phyloP scores from a whole-genome alignment of 1,284 basidiomycete species.

The Vanrija humicola region DNA sequence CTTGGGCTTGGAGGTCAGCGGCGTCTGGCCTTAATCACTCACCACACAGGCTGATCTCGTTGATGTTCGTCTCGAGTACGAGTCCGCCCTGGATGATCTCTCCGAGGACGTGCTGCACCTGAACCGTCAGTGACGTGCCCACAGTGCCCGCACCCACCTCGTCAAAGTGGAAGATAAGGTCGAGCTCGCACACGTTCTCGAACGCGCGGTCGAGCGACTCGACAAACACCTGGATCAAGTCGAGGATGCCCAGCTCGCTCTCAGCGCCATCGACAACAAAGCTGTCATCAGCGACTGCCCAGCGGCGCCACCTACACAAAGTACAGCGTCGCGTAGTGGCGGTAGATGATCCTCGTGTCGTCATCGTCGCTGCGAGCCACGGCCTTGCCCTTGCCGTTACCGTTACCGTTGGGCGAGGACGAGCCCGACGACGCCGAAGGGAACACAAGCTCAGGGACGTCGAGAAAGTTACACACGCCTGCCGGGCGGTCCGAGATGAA shows the following conservation, averaged over 20 bases:
- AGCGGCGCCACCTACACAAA: slow-evolving; percentile 59
- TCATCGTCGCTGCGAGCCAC: slow-evolving; percentile 30
- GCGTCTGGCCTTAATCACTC: slow-evolving; percentile 27
- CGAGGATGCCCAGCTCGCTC: slow-evolving; percentile 91
- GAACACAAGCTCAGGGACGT: slow-evolving; percentile 72
- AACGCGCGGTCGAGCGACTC: slow-evolving; percentile 93
- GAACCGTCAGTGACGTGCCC: slow-evolving; percentile 1
- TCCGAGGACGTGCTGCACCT: slow-evolving; percentile 90
- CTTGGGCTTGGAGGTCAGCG: slow-evolving; percentile 26
- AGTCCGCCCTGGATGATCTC: slow-evolving; percentile 97
- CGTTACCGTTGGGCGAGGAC: slow-evolving; percentile 3
- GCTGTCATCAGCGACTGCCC: slow-evolving; percentile 18
- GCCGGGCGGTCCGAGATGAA: slow-evolving; percentile 71
- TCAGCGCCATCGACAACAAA: slow-evolving; percentile 94
- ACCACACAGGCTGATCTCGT: slow-evolving; percentile 78
- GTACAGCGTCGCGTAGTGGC: slow-evolving; percentile 86
- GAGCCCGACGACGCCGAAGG: slow-evolving; percentile 28
- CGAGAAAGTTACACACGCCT: slow-evolving; percentile 85
- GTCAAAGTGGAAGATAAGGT: slow-evolving; percentile 98
- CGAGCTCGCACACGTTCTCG: slow-evolving; percentile 97
- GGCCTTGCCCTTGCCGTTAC: slow-evolving; percentile 24
- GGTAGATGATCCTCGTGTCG: slow-evolving; percentile 52
- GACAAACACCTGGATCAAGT: slow-evolving; percentile 98
- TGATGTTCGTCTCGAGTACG: slow-evolving; percentile 96
- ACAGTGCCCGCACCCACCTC: slow-evolving; percentile 72